Evolutionary conservation across 2,329 filamentous ascomycete species (phyloP), one percentile per base, ranked within the genome.

Genomic region (Neonectria faginata): DNA sequence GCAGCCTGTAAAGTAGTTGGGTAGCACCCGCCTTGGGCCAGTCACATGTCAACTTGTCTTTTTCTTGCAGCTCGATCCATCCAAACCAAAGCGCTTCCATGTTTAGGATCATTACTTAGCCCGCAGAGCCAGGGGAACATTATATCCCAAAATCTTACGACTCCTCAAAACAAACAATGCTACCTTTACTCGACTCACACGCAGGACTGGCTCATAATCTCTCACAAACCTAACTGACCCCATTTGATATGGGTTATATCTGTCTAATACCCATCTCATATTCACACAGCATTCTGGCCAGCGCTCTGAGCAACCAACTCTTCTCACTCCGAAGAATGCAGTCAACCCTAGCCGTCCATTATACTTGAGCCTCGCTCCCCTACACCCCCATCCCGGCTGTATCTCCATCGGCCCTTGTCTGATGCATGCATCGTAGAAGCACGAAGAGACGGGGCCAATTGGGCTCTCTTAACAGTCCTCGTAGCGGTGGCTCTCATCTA

Each of bases 341-440:
- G 27, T 20, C 11, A 51, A 9, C 4, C 2, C 16, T n/a, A 8
- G 27, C 27, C 27, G 3, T 18, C n/a, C 47, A 42, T 33, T 39
- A 33, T 22, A 45, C 25, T 53, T 59, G 27, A 53, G 20, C 47
- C 31, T 33, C 33, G 44, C 57, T 53, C 20, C 27, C 10, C n/a
- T 7, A 8, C 53, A 8, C 53, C 39, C 36, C 33, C 16, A 14
- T 9, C 39, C 57, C 44, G 18, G 18, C 36, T 52, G 29, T 53
- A 36, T 47, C 48, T 27, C 27, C 56, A 33, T 33, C 31, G 31
- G 10, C 31, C 51, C 39, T 22, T 11, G 5, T 48, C 57, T 29
- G 16, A 22, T 14, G 53, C 33, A 29, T 8, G 20, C 39, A 53
- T 42, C n/a, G 8, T n/a, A 12, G 47, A n/a, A 29, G 27, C 5